Base-by-base conservation (phyloP, 2,329 filamentous ascomycete species). In the Penicillium expansum region DNA sequence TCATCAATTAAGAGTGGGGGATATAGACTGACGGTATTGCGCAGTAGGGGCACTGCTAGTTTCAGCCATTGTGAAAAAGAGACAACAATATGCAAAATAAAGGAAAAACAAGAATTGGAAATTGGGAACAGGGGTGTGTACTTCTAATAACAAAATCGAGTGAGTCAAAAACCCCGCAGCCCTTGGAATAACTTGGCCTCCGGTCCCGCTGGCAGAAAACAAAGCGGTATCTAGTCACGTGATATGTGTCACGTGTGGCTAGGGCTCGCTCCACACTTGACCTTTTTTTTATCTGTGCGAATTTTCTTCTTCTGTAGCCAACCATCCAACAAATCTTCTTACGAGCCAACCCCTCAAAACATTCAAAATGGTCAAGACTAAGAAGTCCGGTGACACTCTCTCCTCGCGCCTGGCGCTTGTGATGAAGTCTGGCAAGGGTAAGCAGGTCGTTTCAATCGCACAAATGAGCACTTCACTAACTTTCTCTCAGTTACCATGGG, bases 351-450 rank as follows among this genome's bases (percentile, higher is more conserved):
- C 45, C 45, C 38, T 24, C 30, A 47, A 56, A 62, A 71, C 68
- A 74, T 76, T 77, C 77, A 80, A 77, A 81, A 87, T 87, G 84
- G 83, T 83, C 77, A 82, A 83, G 79, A 84, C 83, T 83, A 80
- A 80, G 75, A 95, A 92, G 83, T 88, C 91, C 80, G 86, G 90
- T 75, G 89, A 92, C 82, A 87, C 82, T 80, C 89, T 88, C 82
- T 86, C 87, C 81, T 84, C 83, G 74, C 84, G 86, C 76, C 80
- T 88, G 66, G 85, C 86, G 74, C 82, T 87, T 77, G 84, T 86
- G 68, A 86, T 87, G 83, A 86, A 86, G 78, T 84, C 70, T 58
- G 71, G 69, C 74, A 79, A 76, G 70, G 62, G 64, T 67, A 52
- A 55, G 63, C 60, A 55, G 29, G 11, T 39, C 16, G 9, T 24